Percentiles rank a stretch among this genome's conserved stretches.
These are phyloP conservation scores for Bipolaris sorokiniana DNA, from an alignment of 2,329 filamentous ascomycete species.

Conservation along the genomic window DNA sequence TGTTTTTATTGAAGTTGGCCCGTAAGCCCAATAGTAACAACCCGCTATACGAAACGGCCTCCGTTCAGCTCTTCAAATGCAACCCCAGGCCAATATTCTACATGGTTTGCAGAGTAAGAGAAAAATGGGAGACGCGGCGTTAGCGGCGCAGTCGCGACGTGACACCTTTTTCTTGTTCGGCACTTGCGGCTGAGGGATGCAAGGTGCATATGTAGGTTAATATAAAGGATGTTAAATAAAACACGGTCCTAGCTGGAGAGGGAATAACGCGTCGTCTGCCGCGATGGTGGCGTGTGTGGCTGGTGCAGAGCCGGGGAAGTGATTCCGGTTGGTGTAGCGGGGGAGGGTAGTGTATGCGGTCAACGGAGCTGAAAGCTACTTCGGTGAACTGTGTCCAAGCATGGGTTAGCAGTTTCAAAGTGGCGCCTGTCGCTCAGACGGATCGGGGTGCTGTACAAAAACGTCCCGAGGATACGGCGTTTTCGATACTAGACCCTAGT, in stretches of 20 bases:
- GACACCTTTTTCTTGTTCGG: background rate
- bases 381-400: background rate
- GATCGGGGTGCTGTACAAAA: background rate
- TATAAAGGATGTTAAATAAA: slow-evolving; percentile 12
- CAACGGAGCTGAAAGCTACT: background rate
- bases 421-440: background rate
- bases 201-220: slow-evolving; percentile 15
- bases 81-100: background rate
- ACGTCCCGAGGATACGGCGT: background rate
- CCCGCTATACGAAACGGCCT: background rate
- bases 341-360: background rate
- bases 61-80: background rate
- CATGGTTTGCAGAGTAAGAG: background rate
- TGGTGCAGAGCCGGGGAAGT: background rate
- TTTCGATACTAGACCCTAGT: slow-evolving; percentile 7
- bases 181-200: background rate
- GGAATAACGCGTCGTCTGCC: slow-evolving; percentile 5
- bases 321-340: background rate
- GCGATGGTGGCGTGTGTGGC: background rate
- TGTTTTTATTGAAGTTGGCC: background rate
- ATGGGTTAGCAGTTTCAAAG: background rate
- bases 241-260: background rate
- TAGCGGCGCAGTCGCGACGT: slow-evolving; percentile 8
- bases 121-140: slow-evolving; percentile 2
- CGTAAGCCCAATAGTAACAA: background rate